Conservation (phyloP, 306 rosid species). For the Medicago lupulina region DNA sequence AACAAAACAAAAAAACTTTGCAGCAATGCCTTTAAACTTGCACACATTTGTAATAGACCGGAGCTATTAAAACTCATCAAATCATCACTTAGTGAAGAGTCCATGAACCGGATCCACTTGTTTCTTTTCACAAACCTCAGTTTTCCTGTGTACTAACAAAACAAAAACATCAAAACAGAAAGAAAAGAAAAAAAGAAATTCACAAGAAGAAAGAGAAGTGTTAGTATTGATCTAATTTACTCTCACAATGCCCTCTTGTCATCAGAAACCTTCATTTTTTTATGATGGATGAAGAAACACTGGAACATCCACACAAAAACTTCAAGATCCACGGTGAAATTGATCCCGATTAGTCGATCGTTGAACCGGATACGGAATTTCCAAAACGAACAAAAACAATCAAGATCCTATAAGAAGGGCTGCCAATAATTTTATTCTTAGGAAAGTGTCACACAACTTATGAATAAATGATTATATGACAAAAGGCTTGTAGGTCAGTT, state of each 20-base stretch:
- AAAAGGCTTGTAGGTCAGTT: no score
- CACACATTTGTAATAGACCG: not conserved
- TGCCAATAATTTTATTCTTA: no score
- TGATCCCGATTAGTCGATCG: no score
- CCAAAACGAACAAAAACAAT: no score
- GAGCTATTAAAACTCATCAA: not conserved
- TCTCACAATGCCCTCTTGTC: conserved; percentile 73
- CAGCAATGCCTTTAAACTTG: not conserved
- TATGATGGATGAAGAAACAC: conserved; percentile 28
- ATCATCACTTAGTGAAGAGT: conserved; percentile 75
- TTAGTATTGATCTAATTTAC: conserved; percentile 48
- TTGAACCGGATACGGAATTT: no score
- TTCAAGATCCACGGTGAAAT: no score
- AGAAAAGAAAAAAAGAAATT: not conserved
- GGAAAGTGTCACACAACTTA: no score
- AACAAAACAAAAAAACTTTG: no score
- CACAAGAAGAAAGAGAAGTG: not conserved
- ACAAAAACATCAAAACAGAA: conserved; percentile 2
- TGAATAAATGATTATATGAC: no score
- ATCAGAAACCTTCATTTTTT: conserved; percentile 60
- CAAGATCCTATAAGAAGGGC: no score
- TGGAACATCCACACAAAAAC: no score
- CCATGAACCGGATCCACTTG: conserved; percentile 89
- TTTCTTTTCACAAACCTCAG: conserved; percentile 72
- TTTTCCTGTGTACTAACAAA: conserved; percentile 52